phyloP scores from a whole-genome alignment of 1,139 yeast species.

The Candida sanyaensis region DNA sequence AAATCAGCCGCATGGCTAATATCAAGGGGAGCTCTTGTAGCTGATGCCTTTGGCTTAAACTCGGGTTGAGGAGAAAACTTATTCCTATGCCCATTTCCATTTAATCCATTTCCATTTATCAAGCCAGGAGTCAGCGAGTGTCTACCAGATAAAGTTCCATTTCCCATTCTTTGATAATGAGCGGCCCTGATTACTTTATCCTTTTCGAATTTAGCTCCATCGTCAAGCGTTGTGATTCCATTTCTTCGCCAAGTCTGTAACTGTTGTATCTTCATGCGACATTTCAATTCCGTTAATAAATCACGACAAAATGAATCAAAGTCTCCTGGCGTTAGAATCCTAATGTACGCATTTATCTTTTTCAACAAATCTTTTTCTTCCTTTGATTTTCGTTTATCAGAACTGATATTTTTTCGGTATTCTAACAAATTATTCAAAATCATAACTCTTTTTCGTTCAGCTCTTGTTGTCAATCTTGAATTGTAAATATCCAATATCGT shows the following conservation, averaged over 20 bases:
- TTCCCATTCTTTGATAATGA: constrained; percentile 63
- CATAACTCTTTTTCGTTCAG: constrained; percentile 85
- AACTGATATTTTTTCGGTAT: constrained; percentile 74
- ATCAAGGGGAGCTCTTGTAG: constrained; percentile 59
- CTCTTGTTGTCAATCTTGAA: constrained; percentile 84
- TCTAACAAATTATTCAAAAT: constrained; percentile 79
- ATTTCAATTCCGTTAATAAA: constrained; percentile 72
- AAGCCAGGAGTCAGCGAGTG: constrained; percentile 18
- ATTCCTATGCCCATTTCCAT: constrained; percentile 14
- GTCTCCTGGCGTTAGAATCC: constrained; percentile 79
- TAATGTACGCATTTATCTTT: constrained; percentile 76
- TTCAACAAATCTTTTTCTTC: constrained; percentile 85
- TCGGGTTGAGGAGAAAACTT: constrained; percentile 36
- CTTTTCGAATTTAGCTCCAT: constrained; percentile 83
- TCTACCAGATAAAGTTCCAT: constrained; percentile 35
- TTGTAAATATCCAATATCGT: constrained; percentile 88
- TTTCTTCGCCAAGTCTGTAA: constrained; percentile 90
- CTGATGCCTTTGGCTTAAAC: constrained; percentile 38
- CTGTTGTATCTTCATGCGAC: constrained; percentile 82
- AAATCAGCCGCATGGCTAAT: constrained; percentile 84
- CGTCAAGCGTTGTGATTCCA: constrained; percentile 83
- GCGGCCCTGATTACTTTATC: constrained; percentile 70
- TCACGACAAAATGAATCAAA: constrained; percentile 74
- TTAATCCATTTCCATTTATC: constrained; percentile 15
- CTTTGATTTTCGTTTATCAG: constrained; percentile 78